Evolutionary conservation across 2,329 filamentous ascomycete genomes (phyloP), one percentile per base, ranked within the genome.

Genomic region (Paramyrothecium roridum): DNA sequence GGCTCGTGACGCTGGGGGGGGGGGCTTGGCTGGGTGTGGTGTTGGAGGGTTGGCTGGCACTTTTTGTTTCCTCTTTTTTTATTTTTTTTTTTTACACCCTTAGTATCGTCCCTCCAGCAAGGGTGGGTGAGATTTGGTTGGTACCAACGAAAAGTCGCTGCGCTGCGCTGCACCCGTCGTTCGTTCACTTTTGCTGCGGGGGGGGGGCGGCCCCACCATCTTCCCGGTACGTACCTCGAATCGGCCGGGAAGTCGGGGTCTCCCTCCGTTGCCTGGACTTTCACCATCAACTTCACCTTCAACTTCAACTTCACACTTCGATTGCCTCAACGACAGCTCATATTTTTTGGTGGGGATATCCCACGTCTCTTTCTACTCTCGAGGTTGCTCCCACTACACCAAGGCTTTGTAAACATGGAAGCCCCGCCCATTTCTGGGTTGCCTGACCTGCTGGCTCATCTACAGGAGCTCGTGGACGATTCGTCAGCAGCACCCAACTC

Each of bases 401-500:
- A 20, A 22, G 74, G 74, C 3, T 64, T 71, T 47, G 68, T 66
- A 59, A 72, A 70, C 48, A 71, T 71, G 64, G 75, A 76, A 52
- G 66, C 67, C n/a, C 62, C 72, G n/a, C 77, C 79, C 50, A 72
- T 85, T 50, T 72, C 75, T 8, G 78, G 81, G 10, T 71, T 86
- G 19, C 73, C 79, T 21, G 81, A 83, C 60, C 75, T 87, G 21
- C 74, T 80, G 50, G 66, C 65, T 21, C 84, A 87, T 64, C 72
- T 87, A 17, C 73, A 79, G 52, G 69, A 77, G 26, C 70, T 86
- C n/a, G 58, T 76, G 19, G 65, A 69, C 23, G 74, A 79, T 57
- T 71, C 78, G 19, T 69, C 70, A 1, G 66, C 75, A 1, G 65
- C 72, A 1, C 70, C 82, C 37, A 68, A 80, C 56, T 68, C 70